Base-by-base conservation (phyloP, 768 basidiomycete species). In the Russula emetica region DNA sequence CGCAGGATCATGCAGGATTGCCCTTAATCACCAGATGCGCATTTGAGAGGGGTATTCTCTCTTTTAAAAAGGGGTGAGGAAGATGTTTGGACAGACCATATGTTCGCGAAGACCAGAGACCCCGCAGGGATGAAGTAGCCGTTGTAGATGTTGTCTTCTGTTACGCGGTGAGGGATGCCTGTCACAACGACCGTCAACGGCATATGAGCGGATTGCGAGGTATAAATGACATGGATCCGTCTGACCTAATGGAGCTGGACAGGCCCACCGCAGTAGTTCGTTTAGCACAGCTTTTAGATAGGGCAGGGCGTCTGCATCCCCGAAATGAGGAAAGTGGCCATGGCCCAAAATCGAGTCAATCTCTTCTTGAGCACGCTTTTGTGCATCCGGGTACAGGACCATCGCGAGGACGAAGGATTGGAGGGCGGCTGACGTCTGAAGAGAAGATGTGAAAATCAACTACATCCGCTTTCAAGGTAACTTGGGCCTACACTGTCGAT, bases 371-470 rank as follows among this genome's bases (percentile, higher is more conserved):
- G 72, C 74, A 50, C 69, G 63, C 28, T 22, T 59, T 53, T 74
- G 75, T 11, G 64, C 65, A 2, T 72, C 66, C 0, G 75, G 76
- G 54, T 75, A 62, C 16, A 73, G 63, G 8, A 70, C 67, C 73
- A 76, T 73, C n/a, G 71, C 72, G 3, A 75, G 62, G 18, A 76
- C 32, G 59, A 76, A 75, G 2, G 66, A 57, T 16, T 53, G 54
- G n/a, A 69, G 53, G 1, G 61, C 58, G 8, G 69, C 67, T n/a
- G 60, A 9, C 3, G 70, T 61, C 71, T 66, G 8, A 5, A 26
- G 34, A 36, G 40, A 55, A 28, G 1, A 36, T 1, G 54, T 36
- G 47, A 51, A 44, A 30, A 26, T 18, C 30, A 38, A 44, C 28
- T 5, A 30, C 30, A 45, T 55, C 11, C 49, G 40, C 51, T 36